A percentile compares a stretch with the other conserved stretches of the same genome.
Evolutionary conservation across 2,329 filamentous ascomycete species (phyloP).

Genomic region (Xylariaceae sp.): DNA sequence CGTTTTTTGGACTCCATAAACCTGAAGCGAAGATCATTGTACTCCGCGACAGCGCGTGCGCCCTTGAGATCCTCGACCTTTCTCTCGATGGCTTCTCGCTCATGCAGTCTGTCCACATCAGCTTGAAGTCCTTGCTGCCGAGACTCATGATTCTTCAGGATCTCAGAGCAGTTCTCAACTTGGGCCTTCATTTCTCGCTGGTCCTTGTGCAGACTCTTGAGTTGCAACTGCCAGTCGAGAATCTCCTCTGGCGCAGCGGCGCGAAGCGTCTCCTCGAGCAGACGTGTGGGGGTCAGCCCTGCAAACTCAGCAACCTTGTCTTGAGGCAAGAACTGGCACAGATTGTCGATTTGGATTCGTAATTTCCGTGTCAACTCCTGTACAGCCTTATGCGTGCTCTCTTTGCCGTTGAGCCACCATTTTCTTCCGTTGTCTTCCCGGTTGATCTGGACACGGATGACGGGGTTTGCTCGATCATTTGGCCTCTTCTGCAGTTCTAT

Average conservation of each 20-base stretch:
- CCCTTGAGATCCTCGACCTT: constrained; percentile 61
- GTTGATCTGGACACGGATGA: constrained; percentile 71
- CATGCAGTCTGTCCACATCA: constrained; percentile 76
- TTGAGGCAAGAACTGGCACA: constrained; percentile 95
- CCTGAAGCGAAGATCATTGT: constrained; percentile 48
- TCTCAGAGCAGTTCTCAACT: constrained; percentile 54
- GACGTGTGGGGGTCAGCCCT: constrained; percentile 70
- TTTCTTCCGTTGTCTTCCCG: constrained; percentile 74
- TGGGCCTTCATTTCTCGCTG: constrained; percentile 60
- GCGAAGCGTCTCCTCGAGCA: constrained; percentile 79
- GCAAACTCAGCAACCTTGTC: constrained; percentile 95
- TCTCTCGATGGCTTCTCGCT: constrained; percentile 64
- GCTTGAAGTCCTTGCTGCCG: constrained; percentile 70
- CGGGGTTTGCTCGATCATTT: constrained; percentile 57
- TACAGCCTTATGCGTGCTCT: constrained; percentile 57
- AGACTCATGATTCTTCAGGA: constrained; percentile 61
- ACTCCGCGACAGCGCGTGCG: constrained; percentile 61
- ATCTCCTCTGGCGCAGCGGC: constrained; percentile 81
- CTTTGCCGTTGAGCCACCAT: constrained; percentile 71
- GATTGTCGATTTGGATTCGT: constrained; percentile 92
- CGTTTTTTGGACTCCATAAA: constrained; percentile 49
- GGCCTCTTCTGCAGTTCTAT: constrained; percentile 74
- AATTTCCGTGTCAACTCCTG: constrained; percentile 63
- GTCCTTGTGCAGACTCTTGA: constrained; percentile 64
- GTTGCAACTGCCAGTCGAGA: constrained; percentile 67